phyloP scores from a whole-genome alignment of 139 green algal species.

The Eudorina sp. region DNA sequence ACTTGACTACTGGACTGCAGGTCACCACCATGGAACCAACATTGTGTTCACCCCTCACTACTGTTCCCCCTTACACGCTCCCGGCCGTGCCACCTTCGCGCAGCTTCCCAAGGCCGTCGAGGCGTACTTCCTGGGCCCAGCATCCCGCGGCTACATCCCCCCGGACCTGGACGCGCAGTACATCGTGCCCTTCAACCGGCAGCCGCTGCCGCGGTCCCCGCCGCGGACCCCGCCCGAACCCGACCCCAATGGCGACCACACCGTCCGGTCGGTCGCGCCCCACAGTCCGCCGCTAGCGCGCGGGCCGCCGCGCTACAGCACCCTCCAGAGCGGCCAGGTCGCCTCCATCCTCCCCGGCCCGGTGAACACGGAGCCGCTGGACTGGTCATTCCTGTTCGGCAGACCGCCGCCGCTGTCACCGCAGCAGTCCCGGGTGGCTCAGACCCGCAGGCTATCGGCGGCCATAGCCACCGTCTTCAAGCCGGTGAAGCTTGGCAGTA shows the following conservation, averaged over 20 bases:
- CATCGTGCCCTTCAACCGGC: constrained; percentile 26
- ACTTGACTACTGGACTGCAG: too few relatives aligned
- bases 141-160: constrained; percentile 13
- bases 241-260: constrained; percentile 19
- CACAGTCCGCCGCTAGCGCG: neutral
- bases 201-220: neutral
- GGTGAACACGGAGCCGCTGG: neutral
- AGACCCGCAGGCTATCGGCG: neutral
- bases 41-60: too few relatives aligned
- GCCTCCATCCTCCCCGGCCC: neutral
- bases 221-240: neutral
- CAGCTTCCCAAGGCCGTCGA: constrained; percentile 45
- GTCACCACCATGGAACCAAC: too few relatives aligned
- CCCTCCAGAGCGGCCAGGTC: constrained; percentile 13
- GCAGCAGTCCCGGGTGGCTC: neutral
- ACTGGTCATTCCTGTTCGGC: constrained; percentile 20
- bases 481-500: neutral
- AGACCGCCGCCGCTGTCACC: neutral
- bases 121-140: constrained; percentile 38
- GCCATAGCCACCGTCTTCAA: neutral
- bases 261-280: neutral
- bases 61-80: neutral
- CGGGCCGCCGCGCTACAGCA: constrained; percentile 6
- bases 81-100: neutral
- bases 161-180: constrained; percentile 16